A percentile compares a stretch with the other conserved stretches of the same genome.
phyloP scores from a whole-genome alignment of 352 stramenopile species.

The Pythium diclinum region DNA sequence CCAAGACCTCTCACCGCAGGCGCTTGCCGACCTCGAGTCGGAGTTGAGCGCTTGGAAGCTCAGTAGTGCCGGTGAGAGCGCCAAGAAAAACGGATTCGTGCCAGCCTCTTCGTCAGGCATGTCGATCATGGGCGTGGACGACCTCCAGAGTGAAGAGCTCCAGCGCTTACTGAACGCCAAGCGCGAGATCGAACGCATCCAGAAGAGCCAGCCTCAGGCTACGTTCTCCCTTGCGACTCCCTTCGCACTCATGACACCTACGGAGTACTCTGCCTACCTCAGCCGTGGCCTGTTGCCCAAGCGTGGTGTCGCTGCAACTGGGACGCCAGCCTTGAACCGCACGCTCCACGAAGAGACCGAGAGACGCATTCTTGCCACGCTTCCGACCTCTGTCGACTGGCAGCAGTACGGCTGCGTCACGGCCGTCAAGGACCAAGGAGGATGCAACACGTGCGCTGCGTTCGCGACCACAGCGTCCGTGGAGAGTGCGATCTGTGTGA shows the following conservation, averaged over 20 bases:
- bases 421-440: conserved; percentile 28
- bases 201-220: conserved; percentile 32
- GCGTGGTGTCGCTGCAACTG: background rate
- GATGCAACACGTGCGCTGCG: conserved; percentile 23
- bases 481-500: conserved; percentile 11
- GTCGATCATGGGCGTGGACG: background rate
- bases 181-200: background rate
- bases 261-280: conserved; percentile 40
- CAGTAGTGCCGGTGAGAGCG: background rate
- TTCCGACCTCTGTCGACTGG: conserved; percentile 17
- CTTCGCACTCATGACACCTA: conserved; percentile 52
- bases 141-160: background rate
- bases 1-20: background rate
- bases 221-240: conserved; percentile 47
- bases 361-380: background rate
- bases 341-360: background rate
- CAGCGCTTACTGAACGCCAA: conserved; percentile 8
- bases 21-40: background rate
- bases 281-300: background rate
- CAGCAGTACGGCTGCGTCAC: conserved; percentile 25
- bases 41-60: conserved; percentile 2
- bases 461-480: conserved; percentile 24
- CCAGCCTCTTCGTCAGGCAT: background rate
- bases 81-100: background rate
- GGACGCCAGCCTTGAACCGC: background rate